These are phyloP conservation scores for Davidsoniella australis DNA, from an alignment of 2,329 filamentous ascomycete species.

Conservation along the genomic window DNA sequence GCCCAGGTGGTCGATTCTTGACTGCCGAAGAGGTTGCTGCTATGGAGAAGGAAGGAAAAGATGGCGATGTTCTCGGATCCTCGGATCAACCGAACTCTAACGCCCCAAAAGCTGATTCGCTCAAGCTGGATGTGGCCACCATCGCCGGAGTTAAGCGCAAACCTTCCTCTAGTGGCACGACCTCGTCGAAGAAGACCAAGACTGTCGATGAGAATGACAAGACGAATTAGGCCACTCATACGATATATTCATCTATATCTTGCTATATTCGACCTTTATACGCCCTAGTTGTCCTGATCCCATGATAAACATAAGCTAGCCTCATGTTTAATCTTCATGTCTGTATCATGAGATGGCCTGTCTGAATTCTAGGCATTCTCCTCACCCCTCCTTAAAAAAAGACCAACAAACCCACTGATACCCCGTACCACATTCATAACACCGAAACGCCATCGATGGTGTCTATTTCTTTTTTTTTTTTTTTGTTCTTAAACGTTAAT, in stretches of 20 bases:
- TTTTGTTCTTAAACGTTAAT: too few species aligned
- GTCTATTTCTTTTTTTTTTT: too few species aligned
- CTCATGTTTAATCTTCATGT: too few species aligned
- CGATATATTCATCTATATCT: conserved; percentile 11
- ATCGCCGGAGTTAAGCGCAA: conserved; percentile 40
- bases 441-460: too few species aligned
- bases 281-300: not conserved
- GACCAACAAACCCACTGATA: too few species aligned
- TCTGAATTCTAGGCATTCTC: too few species aligned
- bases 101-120: conserved; percentile 14
- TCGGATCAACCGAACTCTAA: conserved; percentile 12
- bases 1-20: conserved; percentile 85
- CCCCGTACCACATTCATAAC: too few species aligned
- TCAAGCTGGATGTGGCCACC: conserved; percentile 15
- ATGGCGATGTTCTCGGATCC: conserved; percentile 22
- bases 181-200: conserved; percentile 39
- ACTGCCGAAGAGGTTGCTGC: conserved; percentile 83
- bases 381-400: too few species aligned
- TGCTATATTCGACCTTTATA: conserved; percentile 12
- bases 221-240: not conserved
- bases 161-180: conserved; percentile 31
- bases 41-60: conserved; percentile 25
- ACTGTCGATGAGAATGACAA: conserved; percentile 24
- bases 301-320: too few species aligned
- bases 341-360: too few species aligned